Base-by-base conservation (phyloP, 495 filamentous ascomycete genomes). In the Cercophora scortea region DNA sequence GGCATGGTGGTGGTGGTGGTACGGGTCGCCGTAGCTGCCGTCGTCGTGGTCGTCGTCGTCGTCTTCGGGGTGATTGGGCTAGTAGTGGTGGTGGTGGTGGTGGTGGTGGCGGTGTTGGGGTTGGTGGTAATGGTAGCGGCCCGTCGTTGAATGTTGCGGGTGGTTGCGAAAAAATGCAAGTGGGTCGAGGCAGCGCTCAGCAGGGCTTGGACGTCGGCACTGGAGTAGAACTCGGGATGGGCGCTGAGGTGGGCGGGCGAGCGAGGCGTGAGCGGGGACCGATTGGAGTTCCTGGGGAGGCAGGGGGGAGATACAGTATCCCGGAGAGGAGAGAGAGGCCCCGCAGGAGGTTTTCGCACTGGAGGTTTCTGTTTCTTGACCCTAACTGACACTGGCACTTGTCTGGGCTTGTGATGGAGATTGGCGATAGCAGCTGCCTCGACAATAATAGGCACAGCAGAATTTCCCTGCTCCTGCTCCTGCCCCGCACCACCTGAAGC, bases 401-500 rank as follows among this genome's bases (percentile, higher is more conserved):
- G 25, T 25, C 25, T 45, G 44, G 53, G 45, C 54, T 58, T 15
- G 6, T 39, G 52, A 45, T 18, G 44, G 48, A 47, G 48, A 19
- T 33, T 51, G 49, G 25, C 25, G 25, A 25, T 25, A 25, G 25
- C 25, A 25, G 25, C 25, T 25, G n/a, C n/a, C n/a, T 32, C 40
- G 49, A 44, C 25, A 25, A 25, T 25, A 25, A 25, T 25, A 5
- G 25, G 25, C 2, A 2, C 49, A 13, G 35, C 55, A 57, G 58
- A 61, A 63, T 59, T 56, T 59, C 56, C 53, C 32, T 56, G 53
- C 56, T 53, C 51, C 25, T 57, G 25, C 25, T 25, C 2, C 25
- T 25, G 61, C 61, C 59, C 59, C 61, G 59, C 61, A 64, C 56
- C 61, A 64, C 56, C 52, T 44, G 52, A 57, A 46, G 59, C 61